Evolutionary conservation across 225 moss, liverwort and hornwort species (phyloP).

Genomic region (Lunularia cruciata): DNA sequence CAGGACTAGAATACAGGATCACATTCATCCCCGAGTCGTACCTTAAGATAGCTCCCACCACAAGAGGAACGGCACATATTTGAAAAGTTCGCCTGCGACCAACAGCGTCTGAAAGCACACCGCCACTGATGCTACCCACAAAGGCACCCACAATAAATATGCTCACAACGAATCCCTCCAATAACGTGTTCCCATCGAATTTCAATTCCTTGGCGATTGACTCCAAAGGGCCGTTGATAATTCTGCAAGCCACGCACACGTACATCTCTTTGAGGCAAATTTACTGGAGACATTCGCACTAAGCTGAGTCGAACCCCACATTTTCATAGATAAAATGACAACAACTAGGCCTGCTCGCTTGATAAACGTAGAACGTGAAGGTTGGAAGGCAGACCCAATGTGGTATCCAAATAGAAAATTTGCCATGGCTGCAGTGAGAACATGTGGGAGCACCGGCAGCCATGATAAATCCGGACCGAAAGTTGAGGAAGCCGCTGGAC

Average conservation of each 20-base stretch:
- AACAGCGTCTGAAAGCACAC: slow-evolving; percentile 75
- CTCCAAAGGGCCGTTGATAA: slow-evolving; percentile 92
- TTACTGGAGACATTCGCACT: no score
- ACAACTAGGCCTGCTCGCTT: neutral
- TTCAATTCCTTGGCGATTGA: slow-evolving; percentile 88
- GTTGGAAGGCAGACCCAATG: slow-evolving; percentile 62
- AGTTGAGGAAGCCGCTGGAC: neutral
- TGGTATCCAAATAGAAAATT: slow-evolving; percentile 98
- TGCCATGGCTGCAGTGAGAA: slow-evolving; percentile 85
- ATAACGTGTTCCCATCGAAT: slow-evolving; percentile 79
- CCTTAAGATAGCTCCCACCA: slow-evolving; percentile 84
- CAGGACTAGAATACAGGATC: neutral
- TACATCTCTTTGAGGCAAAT: no score
- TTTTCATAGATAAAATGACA: neutral
- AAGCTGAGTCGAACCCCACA: no score
- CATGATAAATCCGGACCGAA: slow-evolving; percentile 53
- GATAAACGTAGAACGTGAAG: neutral
- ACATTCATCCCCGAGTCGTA: slow-evolving; percentile 7
- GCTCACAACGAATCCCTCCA: slow-evolving; percentile 93
- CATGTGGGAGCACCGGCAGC: slow-evolving; percentile 79
- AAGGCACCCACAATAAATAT: slow-evolving; percentile 92
- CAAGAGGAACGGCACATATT: slow-evolving; percentile 73
- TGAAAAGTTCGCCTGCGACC: slow-evolving; percentile 91
- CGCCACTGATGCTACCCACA: slow-evolving; percentile 84
- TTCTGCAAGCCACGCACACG: slow-evolving; percentile 46